Base-by-base conservation (phyloP, 2,329 filamentous ascomycete genomes). In the Sporothrix protearum region DNA sequence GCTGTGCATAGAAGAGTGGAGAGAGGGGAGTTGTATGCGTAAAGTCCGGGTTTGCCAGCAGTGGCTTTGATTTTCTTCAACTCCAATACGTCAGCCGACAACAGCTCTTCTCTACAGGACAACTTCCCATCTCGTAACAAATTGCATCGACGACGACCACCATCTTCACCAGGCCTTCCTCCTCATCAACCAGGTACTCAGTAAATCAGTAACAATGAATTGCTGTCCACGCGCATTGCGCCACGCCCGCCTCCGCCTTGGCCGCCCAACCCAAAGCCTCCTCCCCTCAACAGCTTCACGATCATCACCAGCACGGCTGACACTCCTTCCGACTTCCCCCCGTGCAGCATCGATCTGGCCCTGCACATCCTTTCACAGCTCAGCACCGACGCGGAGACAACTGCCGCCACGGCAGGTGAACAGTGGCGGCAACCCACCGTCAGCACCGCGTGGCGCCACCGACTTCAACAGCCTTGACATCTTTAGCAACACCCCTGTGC, bases 391-490 rank as follows among this genome's bases (percentile, higher is more conserved):
- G 12, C 25, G 28, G 30, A 57, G 39, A 49, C 53, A 10, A 16
- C 12, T 16, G 10, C 14, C 45, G 3, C n/a, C 16, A 12, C 55
- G 71, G 2, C 66, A 2, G 10, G 61, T 30, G 14, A 25, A 19
- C 36, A 42, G 22, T 7, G 28, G 16, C n/a, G 33, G 14, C 63
- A 67, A 55, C 30, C 16, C 76, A 2, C 78, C 81, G 2, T 77
- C 78, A 10, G 77, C 79, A 16, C 77, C 80, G 7, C 80, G 81
- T 2, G 64, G 45, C 30, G 79, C 80, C 14, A 85, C 85, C 2
- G 91, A 96, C 81, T 93, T 98, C 76, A 83, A 82, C 55, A 85
- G 87, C 16, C 85, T 98, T 75, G 90, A 99, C 79, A 90, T 99
- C 7, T 85, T 98, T 4, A 90, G 88, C 53, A 89, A 88, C 75